Percentiles rank a stretch among this genome's conserved stretches.
Conservation (phyloP, 164 flowering plant species). For the Kingdonia uniflora region DNA sequence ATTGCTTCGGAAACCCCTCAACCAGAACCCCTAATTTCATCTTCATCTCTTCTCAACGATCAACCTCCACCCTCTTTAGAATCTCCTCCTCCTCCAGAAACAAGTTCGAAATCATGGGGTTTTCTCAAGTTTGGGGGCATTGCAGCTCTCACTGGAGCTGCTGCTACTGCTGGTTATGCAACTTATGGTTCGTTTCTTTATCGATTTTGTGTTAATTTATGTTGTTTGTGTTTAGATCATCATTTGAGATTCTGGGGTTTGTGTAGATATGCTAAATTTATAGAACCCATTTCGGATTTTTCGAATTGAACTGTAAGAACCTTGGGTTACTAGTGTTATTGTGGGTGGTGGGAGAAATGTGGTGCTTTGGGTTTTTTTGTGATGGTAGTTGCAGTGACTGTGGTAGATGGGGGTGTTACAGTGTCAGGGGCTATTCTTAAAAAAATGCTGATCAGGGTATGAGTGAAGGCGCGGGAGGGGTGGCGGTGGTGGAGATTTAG, state of each 20-base stretch:
- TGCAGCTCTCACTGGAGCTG: slow-evolving; percentile 39
- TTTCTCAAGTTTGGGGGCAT: slow-evolving; percentile 35
- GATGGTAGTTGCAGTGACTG: too few species aligned
- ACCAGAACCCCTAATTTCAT: slow-evolving; percentile 24
- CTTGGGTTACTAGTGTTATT: too few species aligned
- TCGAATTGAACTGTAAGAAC: not conserved
- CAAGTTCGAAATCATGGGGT: slow-evolving; percentile 26
- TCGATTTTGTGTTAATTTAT: not conserved
- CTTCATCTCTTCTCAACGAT: slow-evolving; percentile 19
- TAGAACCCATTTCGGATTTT: not conserved
- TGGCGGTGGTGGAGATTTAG: too few species aligned
- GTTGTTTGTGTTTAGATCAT: too few species aligned
- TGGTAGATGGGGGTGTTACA: too few species aligned
- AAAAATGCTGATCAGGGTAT: too few species aligned
- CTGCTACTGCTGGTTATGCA: slow-evolving; percentile 44
- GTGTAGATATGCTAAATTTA: not conserved
- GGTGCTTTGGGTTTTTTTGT: too few species aligned
- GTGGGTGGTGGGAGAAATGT: too few species aligned
- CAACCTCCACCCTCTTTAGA: slow-evolving; percentile 16
- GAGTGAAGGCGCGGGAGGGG: too few species aligned
- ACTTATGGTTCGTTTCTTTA: slow-evolving; percentile 37
- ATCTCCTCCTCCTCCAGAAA: slow-evolving; percentile 8
- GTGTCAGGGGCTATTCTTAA: too few species aligned
- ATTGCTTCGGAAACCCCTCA: slow-evolving; percentile 15
- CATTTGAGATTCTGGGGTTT: not conserved